Evolutionary conservation across 257 asterid species (phyloP).

Genomic region (Nicotiana noctiflora): DNA sequence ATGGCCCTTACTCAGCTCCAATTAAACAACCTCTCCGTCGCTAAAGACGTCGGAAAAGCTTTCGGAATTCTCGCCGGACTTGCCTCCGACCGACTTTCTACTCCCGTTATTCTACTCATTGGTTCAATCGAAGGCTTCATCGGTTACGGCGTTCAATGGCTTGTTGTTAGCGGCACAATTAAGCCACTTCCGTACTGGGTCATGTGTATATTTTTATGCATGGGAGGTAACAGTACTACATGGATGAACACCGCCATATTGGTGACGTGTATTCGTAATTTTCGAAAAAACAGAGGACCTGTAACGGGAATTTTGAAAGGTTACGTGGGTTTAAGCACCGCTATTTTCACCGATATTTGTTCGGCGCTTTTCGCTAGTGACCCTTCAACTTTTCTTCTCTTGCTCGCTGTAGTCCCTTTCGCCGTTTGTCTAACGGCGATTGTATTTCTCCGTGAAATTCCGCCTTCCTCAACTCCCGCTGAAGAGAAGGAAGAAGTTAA

Average conservation of each 20-base stretch:
- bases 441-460: slow-evolving; percentile 80
- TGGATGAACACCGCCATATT: slow-evolving; percentile 98
- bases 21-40: slow-evolving; percentile 89
- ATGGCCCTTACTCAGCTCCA: slow-evolving; percentile 92
- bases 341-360: slow-evolving; percentile 88
- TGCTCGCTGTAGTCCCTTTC: slow-evolving; percentile 67
- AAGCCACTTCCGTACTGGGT: slow-evolving; percentile 94
- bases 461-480: slow-evolving; percentile 57
- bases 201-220: slow-evolving; percentile 79
- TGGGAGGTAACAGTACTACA: slow-evolving; percentile 98
- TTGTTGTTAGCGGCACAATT: slow-evolving; percentile 79
- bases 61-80: slow-evolving; percentile 87
- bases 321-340: slow-evolving; percentile 90
- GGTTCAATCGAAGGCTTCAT: slow-evolving; percentile 80
- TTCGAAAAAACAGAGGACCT: slow-evolving; percentile 77
- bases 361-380: slow-evolving; percentile 78
- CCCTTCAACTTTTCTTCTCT: slow-evolving; percentile 66
- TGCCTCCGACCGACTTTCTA: slow-evolving; percentile 80
- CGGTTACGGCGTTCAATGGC: slow-evolving; percentile 98
- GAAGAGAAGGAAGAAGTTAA: slow-evolving; percentile 62
- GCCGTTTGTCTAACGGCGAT: slow-evolving; percentile 67
- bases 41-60: slow-evolving; percentile 91
- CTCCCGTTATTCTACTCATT: slow-evolving; percentile 64
- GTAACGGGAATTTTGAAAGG: slow-evolving; percentile 93
- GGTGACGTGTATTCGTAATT: slow-evolving; percentile 84